Base-by-base conservation (phyloP, 495 filamentous ascomycete species). In the Daldinia loculata region DNA sequence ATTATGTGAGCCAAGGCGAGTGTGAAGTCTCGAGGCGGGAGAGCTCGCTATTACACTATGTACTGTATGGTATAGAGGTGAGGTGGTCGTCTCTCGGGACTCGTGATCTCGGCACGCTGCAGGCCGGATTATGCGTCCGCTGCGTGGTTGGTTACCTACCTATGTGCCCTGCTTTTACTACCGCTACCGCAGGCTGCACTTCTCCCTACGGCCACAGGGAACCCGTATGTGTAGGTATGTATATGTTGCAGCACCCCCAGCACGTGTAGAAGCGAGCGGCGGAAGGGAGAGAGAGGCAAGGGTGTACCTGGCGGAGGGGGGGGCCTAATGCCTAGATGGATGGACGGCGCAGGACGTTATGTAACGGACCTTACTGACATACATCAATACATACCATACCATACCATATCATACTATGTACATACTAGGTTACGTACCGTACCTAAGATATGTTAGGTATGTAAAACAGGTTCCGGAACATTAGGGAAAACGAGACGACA, bases 81-180 rank as follows among this genome's bases (percentile, higher is more conserved):
- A 12, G 30, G 17, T 56, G 53, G 53, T 62, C n/a, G 68, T 66
- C 26, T 19, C 11, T 26, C n/a, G 45, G 50, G 36, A 61, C 70
- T 72, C 65, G 70, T 72, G 70, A 72, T 72, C 70, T 29, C 39
- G 61, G 50, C 15, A 22, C 60, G 70, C 64, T 68, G 70, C 70
- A 72, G 70, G 70, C 53, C 45, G n/a, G 65, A 43, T 68, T 65
- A 68, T 72, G 61, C 50, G 38, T 51, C 50, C 39, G 50, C 41
- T 24, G 17, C 56, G 65, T 65, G 70, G 70, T 72, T 72, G 70
- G 70, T 72, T 53, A 34, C 50, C 53, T n/a, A n/a, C n/a, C n/a
- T 61, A 38, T 26, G n/a, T 24, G 29, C n/a, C 17, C 3, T 52
- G 11, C 17, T 9, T 14, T 50, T 17, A 7, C 24, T 36, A 51